These are phyloP conservation scores for Oxalis stricta DNA, from an alignment of 441 rosid genomes.

Conservation along the genomic window DNA sequence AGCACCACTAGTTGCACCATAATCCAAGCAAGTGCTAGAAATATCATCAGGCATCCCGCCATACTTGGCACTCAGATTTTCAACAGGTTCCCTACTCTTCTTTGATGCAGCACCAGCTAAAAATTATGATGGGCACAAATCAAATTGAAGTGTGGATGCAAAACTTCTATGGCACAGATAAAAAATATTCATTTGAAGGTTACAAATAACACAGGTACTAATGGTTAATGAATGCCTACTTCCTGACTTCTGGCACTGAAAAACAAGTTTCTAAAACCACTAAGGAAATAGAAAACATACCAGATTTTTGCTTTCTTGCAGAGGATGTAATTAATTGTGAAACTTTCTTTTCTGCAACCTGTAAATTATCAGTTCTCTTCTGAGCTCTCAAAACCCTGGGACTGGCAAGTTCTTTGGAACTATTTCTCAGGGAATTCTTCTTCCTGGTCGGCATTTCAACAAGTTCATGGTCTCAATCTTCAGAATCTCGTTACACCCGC, in stretches of 20 bases:
- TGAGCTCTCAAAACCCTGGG: conserved; percentile 38
- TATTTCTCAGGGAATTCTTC: conserved; percentile 34
- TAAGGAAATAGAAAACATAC: conserved; percentile 14
- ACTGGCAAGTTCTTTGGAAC: conserved; percentile 29
- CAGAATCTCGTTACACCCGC: conserved; percentile 4
- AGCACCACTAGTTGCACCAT: conserved; percentile 13
- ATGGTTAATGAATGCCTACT: not conserved
- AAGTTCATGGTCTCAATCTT: conserved; percentile 5
- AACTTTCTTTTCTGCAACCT: conserved; percentile 35
- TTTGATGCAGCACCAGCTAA: conserved; percentile 21
- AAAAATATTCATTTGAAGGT: too few species aligned
- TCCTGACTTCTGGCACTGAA: not conserved
- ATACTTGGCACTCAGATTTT: conserved; percentile 14
- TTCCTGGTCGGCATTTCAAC: conserved; percentile 50
- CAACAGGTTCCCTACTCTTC: conserved; percentile 23
- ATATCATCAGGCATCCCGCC: conserved; percentile 13
- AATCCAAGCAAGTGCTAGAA: conserved; percentile 12
- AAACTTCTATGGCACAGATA: not conserved
- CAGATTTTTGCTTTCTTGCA: conserved; percentile 38
- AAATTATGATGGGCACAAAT: conserved; percentile 8
- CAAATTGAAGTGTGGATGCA: not conserved
- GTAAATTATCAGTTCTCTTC: conserved; percentile 39
- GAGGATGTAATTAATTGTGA: conserved; percentile 56
- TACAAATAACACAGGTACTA: not conserved
- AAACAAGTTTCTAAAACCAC: not conserved